phyloP scores from a whole-genome alignment of 2,329 filamentous ascomycete species.

The Pezicula radicicola region DNA sequence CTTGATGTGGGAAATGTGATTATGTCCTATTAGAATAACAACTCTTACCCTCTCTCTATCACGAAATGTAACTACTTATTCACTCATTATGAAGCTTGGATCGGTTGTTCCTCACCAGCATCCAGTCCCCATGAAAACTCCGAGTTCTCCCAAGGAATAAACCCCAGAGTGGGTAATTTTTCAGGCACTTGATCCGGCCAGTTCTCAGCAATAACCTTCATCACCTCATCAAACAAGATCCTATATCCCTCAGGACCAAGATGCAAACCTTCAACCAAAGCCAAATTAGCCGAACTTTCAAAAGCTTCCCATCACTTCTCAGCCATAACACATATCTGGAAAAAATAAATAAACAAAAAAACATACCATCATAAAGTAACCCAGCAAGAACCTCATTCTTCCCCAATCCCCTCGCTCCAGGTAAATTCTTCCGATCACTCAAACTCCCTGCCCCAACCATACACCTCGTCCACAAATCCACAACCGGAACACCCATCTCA shows the following conservation, averaged over 20 bases:
- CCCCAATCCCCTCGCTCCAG: not conserved
- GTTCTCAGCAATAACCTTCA: slow-evolving; percentile 4
- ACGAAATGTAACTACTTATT: too few species aligned
- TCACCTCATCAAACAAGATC: slow-evolving; percentile 5
- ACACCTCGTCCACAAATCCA: slow-evolving; percentile 76
- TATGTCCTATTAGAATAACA: too few species aligned
- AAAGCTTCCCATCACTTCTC: too few species aligned
- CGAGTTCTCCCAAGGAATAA: not conserved
- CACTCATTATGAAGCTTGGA: too few species aligned
- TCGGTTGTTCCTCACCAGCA: too few species aligned
- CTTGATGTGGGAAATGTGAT: too few species aligned
- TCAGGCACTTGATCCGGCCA: slow-evolving; percentile 3
- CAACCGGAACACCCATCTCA: slow-evolving; percentile 46
- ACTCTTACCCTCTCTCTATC: too few species aligned
- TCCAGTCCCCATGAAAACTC: too few species aligned
- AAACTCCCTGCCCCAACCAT: slow-evolving; percentile 56
- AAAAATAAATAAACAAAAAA: too few species aligned
- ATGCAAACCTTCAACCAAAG: not conserved
- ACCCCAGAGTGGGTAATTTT: not conserved
- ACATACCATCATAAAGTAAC: slow-evolving; percentile 3
- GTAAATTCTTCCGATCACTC: not conserved
- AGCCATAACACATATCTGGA: too few species aligned
- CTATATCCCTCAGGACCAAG: slow-evolving; percentile 3
- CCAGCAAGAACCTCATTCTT: slow-evolving; percentile 2
- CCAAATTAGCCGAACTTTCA: too few species aligned